Conservation (phyloP, 2,329 filamentous ascomycete species). For the Aspergillus aculeatinus region DNA sequence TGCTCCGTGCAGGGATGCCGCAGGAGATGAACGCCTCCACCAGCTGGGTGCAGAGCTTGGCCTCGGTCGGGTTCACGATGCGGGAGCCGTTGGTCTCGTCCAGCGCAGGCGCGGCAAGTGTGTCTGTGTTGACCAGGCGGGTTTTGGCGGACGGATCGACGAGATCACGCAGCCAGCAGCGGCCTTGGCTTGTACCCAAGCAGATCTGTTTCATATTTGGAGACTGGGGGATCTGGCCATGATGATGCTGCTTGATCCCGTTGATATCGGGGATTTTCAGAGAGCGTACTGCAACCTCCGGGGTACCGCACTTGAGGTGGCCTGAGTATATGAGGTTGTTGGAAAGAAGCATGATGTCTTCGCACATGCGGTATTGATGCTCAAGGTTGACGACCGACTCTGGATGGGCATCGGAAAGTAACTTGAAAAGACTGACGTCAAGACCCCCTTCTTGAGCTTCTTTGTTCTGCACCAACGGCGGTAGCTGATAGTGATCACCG, state of each 20-base stretch:
- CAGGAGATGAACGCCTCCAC: slow-evolving; percentile 74
- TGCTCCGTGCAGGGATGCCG: slow-evolving; percentile 71
- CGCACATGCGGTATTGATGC: slow-evolving; percentile 97
- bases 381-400: slow-evolving; percentile 85
- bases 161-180: slow-evolving; percentile 76
- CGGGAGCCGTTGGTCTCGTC: slow-evolving; percentile 73
- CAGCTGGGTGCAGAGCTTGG: slow-evolving; percentile 72
- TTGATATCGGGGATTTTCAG: slow-evolving; percentile 67
- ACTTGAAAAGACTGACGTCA: slow-evolving; percentile 90
- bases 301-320: slow-evolving; percentile 81
- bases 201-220: slow-evolving; percentile 52
- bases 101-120: slow-evolving; percentile 60
- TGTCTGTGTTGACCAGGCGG: slow-evolving; percentile 86
- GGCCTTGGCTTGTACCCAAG: slow-evolving; percentile 45
- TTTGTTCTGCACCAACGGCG: slow-evolving; percentile 89
- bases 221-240: slow-evolving; percentile 26
- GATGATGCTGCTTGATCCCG: slow-evolving; percentile 60
- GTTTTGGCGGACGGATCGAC: slow-evolving; percentile 71
- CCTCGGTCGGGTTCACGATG: slow-evolving; percentile 85
- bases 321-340: slow-evolving; percentile 94
- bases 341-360: slow-evolving; percentile 91
- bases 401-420: slow-evolving; percentile 85
- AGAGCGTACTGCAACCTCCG: slow-evolving; percentile 67
- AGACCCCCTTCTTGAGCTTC: slow-evolving; percentile 81
- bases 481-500: slow-evolving; percentile 93